Base-by-base conservation (phyloP, 805 yeast genomes). In the Lipomyces sp. region DNA sequence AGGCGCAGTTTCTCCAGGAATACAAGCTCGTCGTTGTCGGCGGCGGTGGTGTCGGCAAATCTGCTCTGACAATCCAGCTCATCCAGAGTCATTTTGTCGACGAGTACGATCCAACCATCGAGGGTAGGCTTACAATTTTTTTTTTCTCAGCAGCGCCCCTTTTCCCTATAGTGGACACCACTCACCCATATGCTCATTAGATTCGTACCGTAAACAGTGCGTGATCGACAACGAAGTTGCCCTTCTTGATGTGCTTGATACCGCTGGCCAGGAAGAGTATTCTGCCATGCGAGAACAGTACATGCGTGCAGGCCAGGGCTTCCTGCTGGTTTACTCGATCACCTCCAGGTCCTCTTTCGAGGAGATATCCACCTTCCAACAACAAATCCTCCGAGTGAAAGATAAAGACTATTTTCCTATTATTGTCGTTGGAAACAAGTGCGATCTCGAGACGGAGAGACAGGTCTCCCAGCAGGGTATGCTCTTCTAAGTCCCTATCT, bases 31-130 rank as follows among this genome's bases (percentile, higher is more conserved):
- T 93, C 3, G 97, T 91, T 39, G 96, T 91, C 49, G 98, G 98
- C 49, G 97, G 97, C 35, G 98, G 98, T 66, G 97, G 96, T 71
- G 98, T 93, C 49, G 98, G 98, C 71, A 93, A 93, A 69, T 84
- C 95, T 22, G 98, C 98, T 4, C 74, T 93, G 57, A 93, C 98
- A 24, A 93, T 93, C 59, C 95, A 93, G 69, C 77, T 93, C 64
- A 89, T 93, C 48, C 98, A 91, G 68, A 81, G 89, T 32, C 96
- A 90, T 64, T 93, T 93, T 65, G 95, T 91, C 29, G 96, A 90
- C 68, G 98, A 93, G 68, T 93, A 93, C 65, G 98, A 93, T 70
- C 98, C 98, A 8, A 93, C 98, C 10, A 93, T 93, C 65, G 98
- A 93, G 70, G 60, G 60, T 50, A 33, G 14, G 55, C 21, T 18